Evolutionary conservation across 768 basidiomycete species (phyloP).

Genomic region (Boletus huronensis): DNA sequence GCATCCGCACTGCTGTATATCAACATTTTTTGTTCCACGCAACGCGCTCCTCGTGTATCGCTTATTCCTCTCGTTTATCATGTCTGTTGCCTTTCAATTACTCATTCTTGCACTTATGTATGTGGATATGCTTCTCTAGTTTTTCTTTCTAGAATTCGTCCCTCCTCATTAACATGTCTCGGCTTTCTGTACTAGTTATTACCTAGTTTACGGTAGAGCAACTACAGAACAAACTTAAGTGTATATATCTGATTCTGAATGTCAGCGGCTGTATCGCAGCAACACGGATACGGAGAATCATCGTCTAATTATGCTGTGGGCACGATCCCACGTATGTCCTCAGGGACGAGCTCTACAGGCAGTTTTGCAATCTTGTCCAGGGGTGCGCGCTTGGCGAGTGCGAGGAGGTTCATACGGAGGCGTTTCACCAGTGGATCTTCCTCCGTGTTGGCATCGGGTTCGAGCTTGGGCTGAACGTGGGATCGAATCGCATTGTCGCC

Average conservation of each 20-base stretch:
- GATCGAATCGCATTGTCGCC: background rate
- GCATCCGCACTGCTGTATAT: constrained; percentile 10
- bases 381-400: constrained; percentile 74
- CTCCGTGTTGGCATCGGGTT: constrained; percentile 1
- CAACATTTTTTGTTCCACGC: background rate
- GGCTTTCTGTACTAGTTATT: constrained; percentile 15
- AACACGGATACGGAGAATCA: background rate
- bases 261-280: background rate
- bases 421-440: constrained; percentile 55
- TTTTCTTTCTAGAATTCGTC: background rate
- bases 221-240: background rate
- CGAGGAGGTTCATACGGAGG: constrained; percentile 69
- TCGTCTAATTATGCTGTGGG: constrained; percentile 39
- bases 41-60: constrained; percentile 7
- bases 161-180: background rate
- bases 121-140: background rate
- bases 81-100: background rate
- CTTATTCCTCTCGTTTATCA: constrained; percentile 1
- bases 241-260: background rate
- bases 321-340: constrained; percentile 59
- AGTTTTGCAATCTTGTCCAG: constrained; percentile 64
- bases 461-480: background rate
- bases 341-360: constrained; percentile 63
- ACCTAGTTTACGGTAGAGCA: constrained; percentile 13
- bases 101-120: background rate